Evolutionary conservation across 2,329 filamentous ascomycete genomes (phyloP).

Genomic region (Xylaria multiplex): DNA sequence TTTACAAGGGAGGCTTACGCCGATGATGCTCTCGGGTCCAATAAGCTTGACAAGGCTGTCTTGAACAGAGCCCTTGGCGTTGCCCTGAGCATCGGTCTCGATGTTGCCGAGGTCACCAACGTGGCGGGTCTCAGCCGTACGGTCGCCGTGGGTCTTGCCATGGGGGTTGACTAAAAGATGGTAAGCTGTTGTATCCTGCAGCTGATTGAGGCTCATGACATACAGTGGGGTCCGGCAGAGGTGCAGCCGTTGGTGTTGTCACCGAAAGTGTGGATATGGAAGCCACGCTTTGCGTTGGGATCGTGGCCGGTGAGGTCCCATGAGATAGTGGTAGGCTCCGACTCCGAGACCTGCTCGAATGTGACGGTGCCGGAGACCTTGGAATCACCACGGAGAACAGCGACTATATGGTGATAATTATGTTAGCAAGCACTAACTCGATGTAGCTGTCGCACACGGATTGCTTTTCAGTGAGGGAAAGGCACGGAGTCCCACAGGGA

Average conservation of each 20-base stretch:
- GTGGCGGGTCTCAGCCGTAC: constrained; percentile 83
- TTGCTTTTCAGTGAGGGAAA: constrained; percentile 15
- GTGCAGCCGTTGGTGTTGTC: constrained; percentile 99
- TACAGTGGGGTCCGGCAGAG: constrained; percentile 96
- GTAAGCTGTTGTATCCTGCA: constrained; percentile 21
- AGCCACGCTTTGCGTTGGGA: constrained; percentile 93
- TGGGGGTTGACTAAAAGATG: constrained; percentile 84
- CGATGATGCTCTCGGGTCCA: constrained; percentile 92
- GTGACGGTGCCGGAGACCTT: constrained; percentile 92
- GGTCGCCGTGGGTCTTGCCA: constrained; percentile 91
- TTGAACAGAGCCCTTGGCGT: constrained; percentile 79
- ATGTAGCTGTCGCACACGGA: constrained; percentile 35
- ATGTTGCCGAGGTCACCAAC: constrained; percentile 98
- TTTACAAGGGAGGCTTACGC: constrained; percentile 67
- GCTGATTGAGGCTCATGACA: constrained; percentile 50
- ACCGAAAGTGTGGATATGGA: constrained; percentile 98
- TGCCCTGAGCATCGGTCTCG: constrained; percentile 92
- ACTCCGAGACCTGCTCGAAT: constrained; percentile 92
- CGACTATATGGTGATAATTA: constrained; percentile 68
- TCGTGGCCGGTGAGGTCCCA: constrained; percentile 95
- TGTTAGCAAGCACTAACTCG: constrained; percentile 42
- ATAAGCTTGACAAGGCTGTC: constrained; percentile 95
- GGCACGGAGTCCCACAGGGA: constrained; percentile 38
- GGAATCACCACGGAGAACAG: constrained; percentile 96
- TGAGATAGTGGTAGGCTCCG: constrained; percentile 82